Evolutionary conservation across 371 early-diverging fungal genomes (phyloP), one percentile per base, ranked within the genome.

Genomic region (Rhizopus arrhizus): DNA sequence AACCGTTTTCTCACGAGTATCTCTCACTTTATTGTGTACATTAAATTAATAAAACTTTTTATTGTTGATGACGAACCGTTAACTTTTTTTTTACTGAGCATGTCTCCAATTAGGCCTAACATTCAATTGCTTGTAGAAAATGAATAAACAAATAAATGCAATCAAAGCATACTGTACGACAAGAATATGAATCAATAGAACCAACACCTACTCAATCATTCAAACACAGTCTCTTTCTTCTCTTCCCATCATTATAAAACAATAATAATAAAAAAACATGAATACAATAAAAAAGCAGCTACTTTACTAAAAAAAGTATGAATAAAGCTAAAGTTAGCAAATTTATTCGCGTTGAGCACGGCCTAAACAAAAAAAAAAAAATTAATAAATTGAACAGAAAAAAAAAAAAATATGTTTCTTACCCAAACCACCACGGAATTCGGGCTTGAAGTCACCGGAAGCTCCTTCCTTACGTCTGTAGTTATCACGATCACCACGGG

Each of bases 401-500:
- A 43, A 29, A 4, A 8, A 12, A 4, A 7, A 48, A 12, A 10
- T 7, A 28, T 4, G 1, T 48, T 16, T 22, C 48, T 69, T 80
- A 77, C 91, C 89, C 73, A 87, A 78, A 73, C 89, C 87, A 82
- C 89, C 85, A 82, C 89, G 89, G 92, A 97, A 97, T 83, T 95
- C 94, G 65, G 97, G 96, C 83, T 90, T 89, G 88, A 90, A 95
- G 83, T 92, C 92, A 72, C 93, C 94, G 55, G 87, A 72, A 69
- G 95, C 94, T 69, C 90, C 94, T 82, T 95, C 95, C 90, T 95
- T 94, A 67, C 95, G 93, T 65, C 92, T 85, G 88, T 95, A 95
- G 59, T 84, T 91, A 75, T 91, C 94, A 67, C 91, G 87, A 54
- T 85, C 87, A 78, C 86, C 81, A 73, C 87, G 85, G 60, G 80